phyloP scores from a whole-genome alignment of 2,329 filamentous ascomycete genomes.

The Fusarium annulatum region DNA sequence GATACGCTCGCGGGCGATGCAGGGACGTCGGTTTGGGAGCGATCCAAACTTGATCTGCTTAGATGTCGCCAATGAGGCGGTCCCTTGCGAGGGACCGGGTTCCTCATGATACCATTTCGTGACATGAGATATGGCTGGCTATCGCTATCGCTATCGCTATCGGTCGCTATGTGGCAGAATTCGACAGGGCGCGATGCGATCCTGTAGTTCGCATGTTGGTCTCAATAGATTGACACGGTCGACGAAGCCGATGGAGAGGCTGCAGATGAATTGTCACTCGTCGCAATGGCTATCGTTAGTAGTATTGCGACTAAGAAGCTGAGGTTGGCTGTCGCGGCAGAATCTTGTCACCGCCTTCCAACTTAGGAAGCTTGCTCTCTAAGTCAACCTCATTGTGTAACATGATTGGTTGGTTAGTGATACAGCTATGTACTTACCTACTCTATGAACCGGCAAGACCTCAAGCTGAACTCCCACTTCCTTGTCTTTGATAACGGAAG shows the following conservation, averaged over 20 bases:
- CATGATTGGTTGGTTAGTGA: slow-evolving; percentile 25
- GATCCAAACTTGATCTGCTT: slow-evolving; percentile 61
- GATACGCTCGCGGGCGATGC: slow-evolving; percentile 62
- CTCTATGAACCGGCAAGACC: neutral
- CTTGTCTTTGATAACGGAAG: neutral
- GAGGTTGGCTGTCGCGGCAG: slow-evolving; percentile 43
- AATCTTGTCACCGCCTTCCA: slow-evolving; percentile 47
- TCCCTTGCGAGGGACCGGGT: slow-evolving; percentile 55
- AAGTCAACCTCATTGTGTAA: slow-evolving; percentile 9
- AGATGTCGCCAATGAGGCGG: slow-evolving; percentile 64
- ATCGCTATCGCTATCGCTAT: slow-evolving; percentile 31
- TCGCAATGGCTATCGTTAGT: slow-evolving; percentile 20
- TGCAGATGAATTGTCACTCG: slow-evolving; percentile 7
- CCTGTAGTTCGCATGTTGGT: slow-evolving; percentile 40
- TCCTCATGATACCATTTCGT: slow-evolving; percentile 44
- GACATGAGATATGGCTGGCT: slow-evolving; percentile 41
- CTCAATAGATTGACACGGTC: slow-evolving; percentile 18
- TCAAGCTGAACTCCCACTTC: neutral
- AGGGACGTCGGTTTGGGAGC: slow-evolving; percentile 52
- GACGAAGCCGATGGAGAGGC: slow-evolving; percentile 17
- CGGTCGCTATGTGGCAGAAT: slow-evolving; percentile 32
- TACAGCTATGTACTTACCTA: neutral
- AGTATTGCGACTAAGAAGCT: slow-evolving; percentile 26
- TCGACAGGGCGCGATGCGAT: slow-evolving; percentile 29
- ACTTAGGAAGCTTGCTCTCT: slow-evolving; percentile 6